Percentiles rank a stretch among this genome's conserved stretches.
phyloP scores from a whole-genome alignment of 2,329 filamentous ascomycete genomes.

The Aureobasidium sp. region DNA sequence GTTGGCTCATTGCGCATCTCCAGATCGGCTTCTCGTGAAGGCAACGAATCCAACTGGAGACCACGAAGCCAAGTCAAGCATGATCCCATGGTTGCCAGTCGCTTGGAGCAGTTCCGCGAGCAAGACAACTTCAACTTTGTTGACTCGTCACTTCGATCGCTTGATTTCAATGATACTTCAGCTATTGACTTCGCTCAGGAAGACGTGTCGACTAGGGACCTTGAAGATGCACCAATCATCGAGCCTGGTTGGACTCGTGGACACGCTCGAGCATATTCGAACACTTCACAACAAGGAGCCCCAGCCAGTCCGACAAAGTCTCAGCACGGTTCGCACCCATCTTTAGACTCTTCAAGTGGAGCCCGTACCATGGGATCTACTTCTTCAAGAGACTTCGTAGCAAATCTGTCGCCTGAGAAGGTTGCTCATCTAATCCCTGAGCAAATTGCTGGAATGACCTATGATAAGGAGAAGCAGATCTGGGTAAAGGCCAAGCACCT shows the following conservation, averaged over 20 bases:
- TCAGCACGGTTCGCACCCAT: conserved; percentile 24
- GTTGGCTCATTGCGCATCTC: conserved; percentile 48
- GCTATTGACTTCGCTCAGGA: conserved; percentile 12
- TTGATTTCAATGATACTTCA: conserved; percentile 35
- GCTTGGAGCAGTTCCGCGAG: conserved; percentile 78
- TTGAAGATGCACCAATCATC: conserved; percentile 20
- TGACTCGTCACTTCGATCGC: conserved; percentile 62
- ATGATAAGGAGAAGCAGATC: conserved; percentile 71
- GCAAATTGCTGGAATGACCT: conserved; percentile 81
- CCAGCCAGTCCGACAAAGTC: conserved; percentile 18
- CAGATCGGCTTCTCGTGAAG: conserved; percentile 79
- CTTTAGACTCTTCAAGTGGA: conserved; percentile 46
- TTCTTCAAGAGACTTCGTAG: conserved; percentile 71
- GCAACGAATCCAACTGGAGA: conserved; percentile 52
- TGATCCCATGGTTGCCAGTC: conserved; percentile 64
- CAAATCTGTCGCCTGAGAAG: conserved; percentile 71
- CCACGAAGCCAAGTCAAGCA: conserved; percentile 49
- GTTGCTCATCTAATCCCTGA: conserved; percentile 85
- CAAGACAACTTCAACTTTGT: conserved; percentile 73
- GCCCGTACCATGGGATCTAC: conserved; percentile 60
- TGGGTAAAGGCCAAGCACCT: conserved; percentile 67
- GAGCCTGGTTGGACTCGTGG: background rate
- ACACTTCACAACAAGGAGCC: conserved; percentile 6
- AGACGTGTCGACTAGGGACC: conserved; percentile 17
- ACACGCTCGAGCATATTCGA: background rate